A percentile compares a stretch with the other conserved stretches of the same genome.
Conservation (phyloP, 2,329 filamentous ascomycete genomes). For the Aspergillus awamori region DNA sequence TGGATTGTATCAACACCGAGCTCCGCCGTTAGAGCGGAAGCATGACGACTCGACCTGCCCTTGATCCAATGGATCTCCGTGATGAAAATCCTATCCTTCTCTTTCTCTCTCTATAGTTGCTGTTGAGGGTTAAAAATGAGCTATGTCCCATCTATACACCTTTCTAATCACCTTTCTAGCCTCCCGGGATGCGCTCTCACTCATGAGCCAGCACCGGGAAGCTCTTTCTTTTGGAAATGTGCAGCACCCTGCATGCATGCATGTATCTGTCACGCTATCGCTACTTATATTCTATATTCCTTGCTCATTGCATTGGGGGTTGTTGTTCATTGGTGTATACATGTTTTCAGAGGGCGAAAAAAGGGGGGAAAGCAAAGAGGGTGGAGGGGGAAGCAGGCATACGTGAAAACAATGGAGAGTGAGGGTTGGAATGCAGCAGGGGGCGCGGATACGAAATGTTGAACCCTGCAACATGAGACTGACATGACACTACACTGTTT, state of each 20-base stretch:
- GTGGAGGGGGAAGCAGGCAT: not conserved
- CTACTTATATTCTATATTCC: slow-evolving; percentile 4
- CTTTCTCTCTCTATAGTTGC: slow-evolving; percentile 11
- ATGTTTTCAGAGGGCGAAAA: not conserved
- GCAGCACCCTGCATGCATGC: not conserved
- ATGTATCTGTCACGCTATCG: slow-evolving; percentile 5
- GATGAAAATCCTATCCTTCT: slow-evolving; percentile 11
- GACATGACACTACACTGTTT: not conserved
- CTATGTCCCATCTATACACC: slow-evolving; percentile 2
- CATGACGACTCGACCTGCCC: slow-evolving; percentile 16
- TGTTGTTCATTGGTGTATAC: slow-evolving; percentile 17
- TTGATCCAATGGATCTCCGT: slow-evolving; percentile 13
- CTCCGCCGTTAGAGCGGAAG: slow-evolving; percentile 32
- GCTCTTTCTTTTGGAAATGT: not conserved
- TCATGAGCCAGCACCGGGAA: too few relatives aligned
- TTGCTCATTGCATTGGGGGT: slow-evolving; percentile 12
- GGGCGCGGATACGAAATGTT: too few relatives aligned
- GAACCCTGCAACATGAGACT: not conserved
- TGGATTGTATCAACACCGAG: slow-evolving; percentile 42
- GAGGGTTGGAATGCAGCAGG: too few relatives aligned
- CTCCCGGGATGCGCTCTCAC: not conserved
- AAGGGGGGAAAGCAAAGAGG: not conserved
- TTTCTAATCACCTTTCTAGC: slow-evolving; percentile 16
- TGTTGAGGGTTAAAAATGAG: not conserved
- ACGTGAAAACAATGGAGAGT: not conserved